Evolutionary conservation across 2,329 filamentous ascomycete genomes (phyloP).

Genomic region (Cercospora janseana): DNA sequence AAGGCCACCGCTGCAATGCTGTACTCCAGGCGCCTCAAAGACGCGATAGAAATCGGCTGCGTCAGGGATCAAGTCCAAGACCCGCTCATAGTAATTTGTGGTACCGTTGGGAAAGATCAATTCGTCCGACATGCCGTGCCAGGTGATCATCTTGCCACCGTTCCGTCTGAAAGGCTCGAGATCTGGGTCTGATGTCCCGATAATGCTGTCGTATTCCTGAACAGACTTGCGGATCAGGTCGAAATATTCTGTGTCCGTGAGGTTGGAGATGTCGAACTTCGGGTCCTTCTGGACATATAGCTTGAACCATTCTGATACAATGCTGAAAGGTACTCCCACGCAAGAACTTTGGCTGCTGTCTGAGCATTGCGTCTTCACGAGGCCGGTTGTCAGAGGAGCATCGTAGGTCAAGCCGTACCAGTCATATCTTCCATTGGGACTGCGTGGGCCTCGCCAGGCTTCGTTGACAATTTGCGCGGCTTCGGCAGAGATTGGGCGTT

Average conservation of each 20-base stretch:
- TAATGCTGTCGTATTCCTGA: constrained; percentile 37
- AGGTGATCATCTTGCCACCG: constrained; percentile 47
- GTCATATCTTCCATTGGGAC: constrained; percentile 23
- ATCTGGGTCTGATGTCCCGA: constrained; percentile 42
- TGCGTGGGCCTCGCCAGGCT: constrained; percentile 36
- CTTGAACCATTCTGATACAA: constrained; percentile 37
- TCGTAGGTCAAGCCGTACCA: constrained; percentile 37
- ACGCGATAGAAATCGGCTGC: constrained; percentile 40
- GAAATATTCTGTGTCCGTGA: constrained; percentile 35
- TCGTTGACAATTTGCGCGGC: constrained; percentile 35
- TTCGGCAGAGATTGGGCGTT: constrained; percentile 27
- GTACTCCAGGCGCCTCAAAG: constrained; percentile 43
- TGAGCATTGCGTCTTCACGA: constrained; percentile 32
- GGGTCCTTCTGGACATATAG: constrained; percentile 38
- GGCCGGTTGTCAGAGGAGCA: constrained; percentile 21
- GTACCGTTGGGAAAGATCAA: constrained; percentile 42
- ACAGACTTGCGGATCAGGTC: constrained; percentile 24
- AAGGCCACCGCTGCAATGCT: constrained; percentile 39
- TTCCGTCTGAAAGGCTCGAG: constrained; percentile 38
- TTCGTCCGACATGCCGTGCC: constrained; percentile 44
- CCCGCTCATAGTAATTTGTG: constrained; percentile 40
- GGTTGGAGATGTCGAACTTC: constrained; percentile 34
- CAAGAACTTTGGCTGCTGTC: constrained; percentile 22
- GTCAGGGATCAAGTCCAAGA: constrained; percentile 31
- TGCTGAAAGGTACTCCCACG: constrained; percentile 30